Base-by-base conservation (phyloP, 306 rosid genomes). In the Trifolium repens region DNA sequence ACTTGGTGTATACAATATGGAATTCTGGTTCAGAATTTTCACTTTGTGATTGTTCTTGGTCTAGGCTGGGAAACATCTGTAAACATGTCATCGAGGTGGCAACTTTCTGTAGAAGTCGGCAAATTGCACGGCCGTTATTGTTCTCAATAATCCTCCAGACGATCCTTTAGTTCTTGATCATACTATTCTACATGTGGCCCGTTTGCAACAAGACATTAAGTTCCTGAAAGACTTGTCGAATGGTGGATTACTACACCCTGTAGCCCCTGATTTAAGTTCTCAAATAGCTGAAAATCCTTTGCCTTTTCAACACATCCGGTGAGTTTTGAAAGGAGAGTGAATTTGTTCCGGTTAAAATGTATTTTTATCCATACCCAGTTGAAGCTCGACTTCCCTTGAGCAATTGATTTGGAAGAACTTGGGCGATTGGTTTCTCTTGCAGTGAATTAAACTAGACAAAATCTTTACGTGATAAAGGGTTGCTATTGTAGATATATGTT, bases 1-100 rank as follows among this genome's bases (percentile, higher is more conserved):
- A 73, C 58, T 60, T 84, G 71, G 89, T 55, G 2, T 86, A 88
- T 83, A 88, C 93, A 44, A 73, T 91, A 35, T 86, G 93, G 96
- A 88, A 86, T 69, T 91, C 93, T 66, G 93, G 97, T 79, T 91
- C 93, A 12, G 94, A 91, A 71, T 91, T 91, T 76, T 82, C 93
- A 24, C 77, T 89, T 43, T 91, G 97, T 79, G 88, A 91, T 87
- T 91, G 97, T 84, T 76, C 91, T 43, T 83, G 88, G 88, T 89
- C 91, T 62, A 88, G 84, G 87, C n/a, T 80, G 81, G 91, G 96
- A 78, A 91, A 91, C 78, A 78, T 89, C 32, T 89, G 97, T 77
- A 81, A 88, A 82, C 97, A 91, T 75, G 84, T 89, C 78, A 88
- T 88, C 75, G 89, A 91, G 82, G 91, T 85, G 74, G 88, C 97